These are phyloP conservation scores for Musa schizocarpa DNA, from an alignment of 176 grass and related monocot genomes.

Conservation along the genomic window DNA sequence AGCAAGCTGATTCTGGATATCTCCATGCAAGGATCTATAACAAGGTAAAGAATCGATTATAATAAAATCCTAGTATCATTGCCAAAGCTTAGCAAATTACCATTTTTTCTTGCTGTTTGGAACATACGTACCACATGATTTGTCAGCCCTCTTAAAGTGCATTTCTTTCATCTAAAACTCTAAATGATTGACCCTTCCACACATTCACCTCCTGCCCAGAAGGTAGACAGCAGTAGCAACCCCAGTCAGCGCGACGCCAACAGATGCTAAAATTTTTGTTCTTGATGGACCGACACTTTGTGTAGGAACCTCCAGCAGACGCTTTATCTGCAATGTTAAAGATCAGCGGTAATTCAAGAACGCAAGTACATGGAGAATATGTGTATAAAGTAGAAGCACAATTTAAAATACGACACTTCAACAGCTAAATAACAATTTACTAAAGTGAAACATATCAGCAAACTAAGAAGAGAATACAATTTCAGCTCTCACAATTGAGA, in stretches of 20 bases:
- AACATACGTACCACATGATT: not conserved
- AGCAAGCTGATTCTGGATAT: not conserved
- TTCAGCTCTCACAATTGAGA: not conserved
- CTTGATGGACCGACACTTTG: slow-evolving; percentile 38
- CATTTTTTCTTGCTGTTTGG: not conserved
- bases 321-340: slow-evolving; percentile 33
- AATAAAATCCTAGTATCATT: not conserved
- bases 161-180: not conserved
- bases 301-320: slow-evolving; percentile 54
- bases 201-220: slow-evolving; percentile 57
- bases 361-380: not conserved
- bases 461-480: not conserved
- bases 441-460: not conserved
- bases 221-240: slow-evolving; percentile 47
- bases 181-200: not conserved
- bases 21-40: not conserved
- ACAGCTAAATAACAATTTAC: not conserved
- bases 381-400: not conserved
- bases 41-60: not conserved
- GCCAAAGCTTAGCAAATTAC: not conserved
- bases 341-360: not conserved
- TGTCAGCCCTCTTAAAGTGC: not conserved
- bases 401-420: not conserved
- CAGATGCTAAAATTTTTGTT: slow-evolving; percentile 58
- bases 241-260: slow-evolving; percentile 37